Evolutionary conservation across 2,329 filamentous ascomycete genomes (phyloP), one percentile per base, ranked within the genome.

Genomic region (Colletotrichum sublineola): DNA sequence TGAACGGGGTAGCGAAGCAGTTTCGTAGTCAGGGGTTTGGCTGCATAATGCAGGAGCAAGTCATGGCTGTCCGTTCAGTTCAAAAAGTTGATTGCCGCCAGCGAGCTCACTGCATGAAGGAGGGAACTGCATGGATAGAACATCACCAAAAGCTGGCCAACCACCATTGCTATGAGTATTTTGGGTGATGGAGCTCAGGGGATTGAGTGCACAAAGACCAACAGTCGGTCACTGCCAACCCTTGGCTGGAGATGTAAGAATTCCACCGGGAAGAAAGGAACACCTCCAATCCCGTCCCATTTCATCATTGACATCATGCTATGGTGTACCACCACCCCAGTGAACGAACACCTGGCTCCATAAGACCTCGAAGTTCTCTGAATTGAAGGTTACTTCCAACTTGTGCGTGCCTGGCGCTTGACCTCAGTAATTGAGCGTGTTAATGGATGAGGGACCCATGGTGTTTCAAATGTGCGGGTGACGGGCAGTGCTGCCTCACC

Each of bases 401-500:
- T 57, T 70, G 36, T 24, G 44, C 44, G 42, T 44, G 46, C 46
- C 42, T 66, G 63, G 9, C 68, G 53, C 69, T 69, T 68, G 69
- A 64, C 58, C 44, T 61, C 48, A 55, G 57, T 63, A 61, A 69
- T 64, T 69, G 46, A 38, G 29, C 48, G 57, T 53, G 14, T 56
- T 67, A 55, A 71, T 71, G 71, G 71, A 38, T 40, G 65, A 61
- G 50, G 56, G 61, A 68, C 9, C 55, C 48, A 24, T 61, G 56
- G 24, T 57, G 67, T 73, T 73, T 71, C 71, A 57, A 71, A 71
- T 57, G 56, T 73, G 71, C 71, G 62, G 67, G 70, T 66, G 70
- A 73, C 44, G 67, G 69, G 71, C 71, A 71, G 63, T 73, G 71
- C 62, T 71, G 67, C 71, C 57, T 73, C 67, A 73, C 48, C 50